These are phyloP conservation scores for Rostrohypoxylon terebratum DNA, from an alignment of 495 filamentous ascomycete genomes.

Conservation along the genomic window DNA sequence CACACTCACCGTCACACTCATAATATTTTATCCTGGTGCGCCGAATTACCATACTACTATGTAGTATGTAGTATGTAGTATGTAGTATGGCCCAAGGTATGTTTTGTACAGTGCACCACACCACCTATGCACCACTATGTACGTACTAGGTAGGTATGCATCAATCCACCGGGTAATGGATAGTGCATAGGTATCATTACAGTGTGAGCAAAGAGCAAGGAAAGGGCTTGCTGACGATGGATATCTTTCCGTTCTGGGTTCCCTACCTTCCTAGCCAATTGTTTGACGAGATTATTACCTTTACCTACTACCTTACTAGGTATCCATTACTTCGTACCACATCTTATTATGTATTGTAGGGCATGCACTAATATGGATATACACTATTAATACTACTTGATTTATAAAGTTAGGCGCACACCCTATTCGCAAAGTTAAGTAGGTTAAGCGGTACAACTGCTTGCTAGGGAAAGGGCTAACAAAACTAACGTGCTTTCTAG, in stretches of 20 bases:
- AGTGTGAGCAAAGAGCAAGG: constrained; percentile 20
- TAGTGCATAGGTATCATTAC: constrained; percentile 10
- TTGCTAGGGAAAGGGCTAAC: neutral
- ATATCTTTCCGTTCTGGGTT: constrained; percentile 10
- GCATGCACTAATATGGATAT: neutral
- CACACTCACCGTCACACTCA: constrained; percentile 25
- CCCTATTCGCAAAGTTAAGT: neutral
- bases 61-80: no score
- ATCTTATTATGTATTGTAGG: neutral
- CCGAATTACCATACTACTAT: constrained; percentile 26
- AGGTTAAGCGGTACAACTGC: constrained; percentile 7
- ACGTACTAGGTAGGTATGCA: constrained; percentile 26
- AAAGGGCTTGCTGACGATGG: constrained; percentile 20
- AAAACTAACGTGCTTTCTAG: constrained; percentile 7
- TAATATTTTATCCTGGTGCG: constrained; percentile 25
- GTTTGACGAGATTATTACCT: neutral
- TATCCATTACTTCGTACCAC: no score
- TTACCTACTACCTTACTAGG: neutral
- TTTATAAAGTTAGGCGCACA: neutral
- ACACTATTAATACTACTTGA: no score
- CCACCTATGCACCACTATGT: neutral
- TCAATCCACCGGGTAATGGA: constrained; percentile 30
- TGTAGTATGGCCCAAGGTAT: no score
- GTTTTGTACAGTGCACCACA: constrained; percentile 9
- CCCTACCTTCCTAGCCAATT: constrained; percentile 22